Conservation (phyloP, 768 basidiomycete species). For the Psilocybe cyanescens region DNA sequence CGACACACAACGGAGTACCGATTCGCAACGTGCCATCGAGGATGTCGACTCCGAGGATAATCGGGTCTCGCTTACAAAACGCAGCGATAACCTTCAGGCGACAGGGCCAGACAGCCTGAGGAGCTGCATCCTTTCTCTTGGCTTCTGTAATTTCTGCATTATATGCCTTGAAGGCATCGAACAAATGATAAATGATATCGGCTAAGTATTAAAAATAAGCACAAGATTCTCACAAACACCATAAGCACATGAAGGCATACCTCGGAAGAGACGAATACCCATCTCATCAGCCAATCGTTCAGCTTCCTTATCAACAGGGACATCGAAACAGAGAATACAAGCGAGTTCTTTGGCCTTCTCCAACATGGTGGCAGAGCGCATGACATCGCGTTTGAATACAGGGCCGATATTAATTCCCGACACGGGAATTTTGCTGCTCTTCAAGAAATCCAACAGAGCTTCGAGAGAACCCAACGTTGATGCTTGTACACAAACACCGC, state of each 20-base stretch:
- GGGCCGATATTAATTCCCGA: conserved; percentile 98
- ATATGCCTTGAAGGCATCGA: conserved; percentile 95
- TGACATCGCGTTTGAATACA: conserved; percentile 93
- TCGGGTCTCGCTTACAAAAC: conserved; percentile 96
- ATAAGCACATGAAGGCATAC: conserved; percentile 40
- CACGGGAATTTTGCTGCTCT: conserved; percentile 94
- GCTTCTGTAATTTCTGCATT: conserved; percentile 91
- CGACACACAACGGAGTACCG: conserved; percentile 94
- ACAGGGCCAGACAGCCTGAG: conserved; percentile 96
- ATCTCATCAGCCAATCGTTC: conserved; percentile 91
- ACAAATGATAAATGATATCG: conserved; percentile 98
- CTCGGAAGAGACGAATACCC: conserved; percentile 93
- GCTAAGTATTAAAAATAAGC: conserved; percentile 50
- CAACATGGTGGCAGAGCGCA: conserved; percentile 91
- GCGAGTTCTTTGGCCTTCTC: conserved; percentile 96
- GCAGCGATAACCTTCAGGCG: conserved; percentile 90
- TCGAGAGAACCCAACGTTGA: conserved; percentile 97
- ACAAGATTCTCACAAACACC: background rate
- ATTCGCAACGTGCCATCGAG: conserved; percentile 89
- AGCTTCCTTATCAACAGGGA: conserved; percentile 91
- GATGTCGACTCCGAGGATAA: conserved; percentile 96
- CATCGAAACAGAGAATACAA: conserved; percentile 96
- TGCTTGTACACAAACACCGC: conserved; percentile 96
- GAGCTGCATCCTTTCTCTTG: conserved; percentile 90
- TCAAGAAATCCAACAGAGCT: conserved; percentile 94